These are phyloP conservation scores for Russula sp. DNA, from an alignment of 768 basidiomycete species.

Conservation along the genomic window DNA sequence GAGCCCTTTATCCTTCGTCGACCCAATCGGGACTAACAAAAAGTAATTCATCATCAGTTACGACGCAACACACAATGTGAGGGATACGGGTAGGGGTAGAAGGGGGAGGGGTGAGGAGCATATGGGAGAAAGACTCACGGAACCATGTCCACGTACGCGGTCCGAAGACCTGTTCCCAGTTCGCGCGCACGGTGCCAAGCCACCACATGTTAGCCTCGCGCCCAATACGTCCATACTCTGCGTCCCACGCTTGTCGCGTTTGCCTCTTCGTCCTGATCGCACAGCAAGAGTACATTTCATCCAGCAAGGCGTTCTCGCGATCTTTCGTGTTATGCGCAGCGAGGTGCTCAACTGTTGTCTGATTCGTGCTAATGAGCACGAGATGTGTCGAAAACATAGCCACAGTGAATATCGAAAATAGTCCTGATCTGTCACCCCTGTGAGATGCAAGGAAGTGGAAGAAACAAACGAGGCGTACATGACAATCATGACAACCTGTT, in stretches of 20 bases:
- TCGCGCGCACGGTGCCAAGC: constrained; percentile 55
- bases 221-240: constrained; percentile 74
- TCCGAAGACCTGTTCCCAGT: constrained; percentile 88
- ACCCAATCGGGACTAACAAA: constrained; percentile 49
- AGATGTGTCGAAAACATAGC: constrained; percentile 58
- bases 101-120: too few species aligned
- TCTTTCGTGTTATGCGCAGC: constrained; percentile 56
- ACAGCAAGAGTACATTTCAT: constrained; percentile 52
- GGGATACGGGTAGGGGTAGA: too few species aligned
- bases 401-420: constrained; percentile 71
- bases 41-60: background rate
- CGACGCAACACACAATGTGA: background rate
- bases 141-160: constrained; percentile 66
- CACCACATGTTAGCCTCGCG: constrained; percentile 89
- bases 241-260: constrained; percentile 56
- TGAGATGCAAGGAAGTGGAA: background rate
- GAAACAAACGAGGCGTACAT: constrained; percentile 50
- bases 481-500: constrained; percentile 68
- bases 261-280: constrained; percentile 53
- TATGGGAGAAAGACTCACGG: constrained; percentile 49
- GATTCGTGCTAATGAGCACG: constrained; percentile 56
- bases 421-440: constrained; percentile 47
- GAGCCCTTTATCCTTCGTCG: constrained; percentile 54
- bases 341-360: constrained; percentile 82
- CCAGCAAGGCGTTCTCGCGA: constrained; percentile 54